Evolutionary conservation across 2,329 filamentous ascomycete genomes (phyloP).

Genomic region (Colletotrichum sp.): DNA sequence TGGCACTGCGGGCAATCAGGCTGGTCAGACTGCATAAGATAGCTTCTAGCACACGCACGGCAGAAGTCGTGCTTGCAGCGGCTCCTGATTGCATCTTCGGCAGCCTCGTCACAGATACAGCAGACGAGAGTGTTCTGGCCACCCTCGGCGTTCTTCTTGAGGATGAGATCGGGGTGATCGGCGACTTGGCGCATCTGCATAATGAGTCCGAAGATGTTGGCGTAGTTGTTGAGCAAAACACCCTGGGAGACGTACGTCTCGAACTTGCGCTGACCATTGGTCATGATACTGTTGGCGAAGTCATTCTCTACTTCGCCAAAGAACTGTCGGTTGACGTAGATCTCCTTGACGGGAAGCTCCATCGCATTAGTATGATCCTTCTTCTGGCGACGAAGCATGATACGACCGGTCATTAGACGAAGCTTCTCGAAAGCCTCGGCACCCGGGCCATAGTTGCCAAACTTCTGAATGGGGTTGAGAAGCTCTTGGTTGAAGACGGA

Average conservation of each 20-base stretch:
- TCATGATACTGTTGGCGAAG: constrained; percentile 96
- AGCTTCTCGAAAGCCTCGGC: constrained; percentile 79
- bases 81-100: constrained; percentile 92
- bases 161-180: constrained; percentile 91
- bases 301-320: constrained; percentile 97
- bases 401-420: constrained; percentile 85
- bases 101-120: constrained; percentile 94
- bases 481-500: constrained; percentile 91
- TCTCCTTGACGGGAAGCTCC: constrained; percentile 95
- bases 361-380: constrained; percentile 92
- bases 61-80: constrained; percentile 84
- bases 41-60: constrained; percentile 44
- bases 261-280: constrained; percentile 84
- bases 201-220: constrained; percentile 98
- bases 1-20: constrained; percentile 91
- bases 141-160: constrained; percentile 85
- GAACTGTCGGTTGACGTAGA: constrained; percentile 91
- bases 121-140: constrained; percentile 92
- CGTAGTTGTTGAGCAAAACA: constrained; percentile 96
- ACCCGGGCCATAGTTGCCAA: constrained; percentile 66
- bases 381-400: constrained; percentile 96
- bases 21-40: constrained; percentile 78
- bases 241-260: constrained; percentile 95
- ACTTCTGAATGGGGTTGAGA: constrained; percentile 78
- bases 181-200: constrained; percentile 99